These are phyloP conservation scores for Dalbergia oliveri DNA, from an alignment of 306 rosid genomes.

Conservation along the genomic window DNA sequence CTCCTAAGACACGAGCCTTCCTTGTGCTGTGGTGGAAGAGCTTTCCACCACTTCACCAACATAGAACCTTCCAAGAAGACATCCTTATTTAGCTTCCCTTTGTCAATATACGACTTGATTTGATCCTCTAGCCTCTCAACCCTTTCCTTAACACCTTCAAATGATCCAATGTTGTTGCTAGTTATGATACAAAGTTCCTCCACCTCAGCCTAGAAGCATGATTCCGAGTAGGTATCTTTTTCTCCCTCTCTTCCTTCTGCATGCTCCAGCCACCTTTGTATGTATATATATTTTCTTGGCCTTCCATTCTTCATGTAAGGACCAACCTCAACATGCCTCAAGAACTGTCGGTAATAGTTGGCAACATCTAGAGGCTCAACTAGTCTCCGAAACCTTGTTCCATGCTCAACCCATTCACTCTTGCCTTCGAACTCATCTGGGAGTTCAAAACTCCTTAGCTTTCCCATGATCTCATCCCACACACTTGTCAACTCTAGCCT, in stretches of 20 bases:
- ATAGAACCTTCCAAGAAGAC: constrained; percentile 45
- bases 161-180: background rate
- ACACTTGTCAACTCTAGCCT: constrained; percentile 61
- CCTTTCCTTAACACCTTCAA: background rate
- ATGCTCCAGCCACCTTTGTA: constrained; percentile 76
- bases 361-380: constrained; percentile 81
- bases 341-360: constrained; percentile 74
- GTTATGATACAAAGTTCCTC: constrained; percentile 59
- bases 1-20: constrained; percentile 26
- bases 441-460: constrained; percentile 58
- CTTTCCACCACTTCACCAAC: constrained; percentile 61
- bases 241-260: background rate
- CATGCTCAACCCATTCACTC: constrained; percentile 51
- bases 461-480: constrained; percentile 73
- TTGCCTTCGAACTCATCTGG: constrained; percentile 73
- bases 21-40: constrained; percentile 45
- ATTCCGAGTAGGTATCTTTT: constrained; percentile 40
- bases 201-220: constrained; percentile 78
- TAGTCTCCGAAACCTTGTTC: constrained; percentile 59
- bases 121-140: constrained; percentile 42
- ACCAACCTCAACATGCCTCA: constrained; percentile 54
- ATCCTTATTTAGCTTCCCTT: too few relatives aligned
- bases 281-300: constrained; percentile 63
- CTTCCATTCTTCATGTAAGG: constrained; percentile 59
- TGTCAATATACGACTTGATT: background rate